Evolutionary conservation across 2,329 filamentous ascomycete genomes (phyloP), one percentile per base, ranked within the genome.

Genomic region (Paecilomyces formosus): DNA sequence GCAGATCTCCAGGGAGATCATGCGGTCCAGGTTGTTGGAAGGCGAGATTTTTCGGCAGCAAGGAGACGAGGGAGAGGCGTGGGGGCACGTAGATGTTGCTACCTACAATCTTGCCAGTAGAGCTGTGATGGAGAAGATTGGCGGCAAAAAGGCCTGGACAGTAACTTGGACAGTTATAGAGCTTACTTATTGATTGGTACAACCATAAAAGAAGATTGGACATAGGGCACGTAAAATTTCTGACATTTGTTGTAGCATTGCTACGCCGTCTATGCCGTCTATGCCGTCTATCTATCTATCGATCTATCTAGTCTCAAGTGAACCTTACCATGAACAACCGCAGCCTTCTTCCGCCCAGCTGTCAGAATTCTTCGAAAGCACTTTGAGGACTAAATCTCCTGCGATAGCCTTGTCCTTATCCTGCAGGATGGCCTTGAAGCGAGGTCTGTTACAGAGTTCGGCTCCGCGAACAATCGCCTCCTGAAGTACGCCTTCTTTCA

Each of bases 61-160:
- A 24, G 59, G 26, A 24, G 57, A 56, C 11, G 59, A 61, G 6
- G 54, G 60, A 5, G 64, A 62, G 2, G 64, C 56, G 13, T 76
- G 70, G 68, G 68, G 67, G n/a, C 74, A 76, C 67, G 66, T 73
- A 3, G 75, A 78, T 58, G 75, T 77, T 53, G 66, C 64, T 31
- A 58, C 62, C 54, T 59, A 59, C 33, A 78, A 78, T 62, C 35
- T 53, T 39, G 67, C 72, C 1, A 78, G 76, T 70, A 65, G 67
- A 18, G 67, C 71, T 52, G 75, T 77, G 22, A 78, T 78, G 76
- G 72, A 76, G 67, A 79, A 78, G 64, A 60, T 77, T 58, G 76
- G 74, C 1, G 76, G 74, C 4, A 55, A 63, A 57, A 58, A 69
- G 1, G 62, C 63, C 60, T 75, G 74, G 64, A 72, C 66, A 39